These are phyloP conservation scores for Skeletonema grethae DNA, from an alignment of 108 stramenopile species.

Conservation along the genomic window DNA sequence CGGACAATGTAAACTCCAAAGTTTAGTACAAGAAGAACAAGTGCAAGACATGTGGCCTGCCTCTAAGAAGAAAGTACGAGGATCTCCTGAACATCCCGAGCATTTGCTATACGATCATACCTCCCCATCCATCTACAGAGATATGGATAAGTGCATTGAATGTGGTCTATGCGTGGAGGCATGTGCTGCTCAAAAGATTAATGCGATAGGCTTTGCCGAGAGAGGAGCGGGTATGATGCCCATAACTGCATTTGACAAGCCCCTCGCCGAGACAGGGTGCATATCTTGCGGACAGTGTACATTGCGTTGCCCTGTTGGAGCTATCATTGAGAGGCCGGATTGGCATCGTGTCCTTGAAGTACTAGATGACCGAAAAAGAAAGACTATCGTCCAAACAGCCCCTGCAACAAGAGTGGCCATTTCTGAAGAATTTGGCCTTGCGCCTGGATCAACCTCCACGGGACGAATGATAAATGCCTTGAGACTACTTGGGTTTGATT, in stretches of 20 bases:
- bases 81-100: conserved; percentile 33
- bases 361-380: conserved; percentile 21
- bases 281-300: conserved; percentile 60
- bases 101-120: conserved; percentile 39
- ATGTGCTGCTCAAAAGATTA: conserved; percentile 39
- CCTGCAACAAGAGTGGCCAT: conserved; percentile 54
- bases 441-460: conserved; percentile 41
- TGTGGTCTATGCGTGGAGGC: conserved; percentile 55
- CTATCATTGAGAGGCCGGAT: conserved; percentile 51
- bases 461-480: conserved; percentile 47
- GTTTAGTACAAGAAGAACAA: conserved; percentile 47
- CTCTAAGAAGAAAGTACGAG: conserved; percentile 16
- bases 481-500: conserved; percentile 49
- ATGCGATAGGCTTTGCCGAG: conserved; percentile 51
- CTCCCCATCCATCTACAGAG: conserved; percentile 28
- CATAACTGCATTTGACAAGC: conserved; percentile 45
- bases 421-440: conserved; percentile 52
- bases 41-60: conserved; percentile 42
- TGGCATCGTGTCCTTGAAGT: conserved; percentile 50
- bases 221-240: conserved; percentile 39
- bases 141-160: conserved; percentile 56
- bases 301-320: conserved; percentile 51
- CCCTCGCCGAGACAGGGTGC: conserved; percentile 50
- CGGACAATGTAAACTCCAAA: conserved; percentile 51
- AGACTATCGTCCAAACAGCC: conserved; percentile 52